These are phyloP conservation scores for Penicillium concentricum DNA, from an alignment of 2,329 filamentous ascomycete genomes.

Conservation along the genomic window DNA sequence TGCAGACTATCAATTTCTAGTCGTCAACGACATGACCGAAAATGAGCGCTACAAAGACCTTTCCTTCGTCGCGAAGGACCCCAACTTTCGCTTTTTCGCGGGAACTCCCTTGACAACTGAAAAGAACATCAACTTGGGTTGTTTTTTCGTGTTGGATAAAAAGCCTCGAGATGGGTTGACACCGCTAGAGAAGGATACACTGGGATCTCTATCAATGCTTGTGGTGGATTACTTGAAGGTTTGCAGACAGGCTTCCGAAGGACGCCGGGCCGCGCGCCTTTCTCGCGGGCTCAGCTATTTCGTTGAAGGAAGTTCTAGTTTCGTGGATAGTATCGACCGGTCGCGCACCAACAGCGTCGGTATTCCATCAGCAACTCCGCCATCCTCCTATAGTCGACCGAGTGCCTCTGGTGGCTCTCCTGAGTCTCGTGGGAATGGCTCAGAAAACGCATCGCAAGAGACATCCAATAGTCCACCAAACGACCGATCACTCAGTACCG, in stretches of 20 bases:
- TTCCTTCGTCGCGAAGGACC: conserved; percentile 35
- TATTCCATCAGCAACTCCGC: conserved; percentile 18
- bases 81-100: conserved; percentile 52
- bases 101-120: conserved; percentile 62
- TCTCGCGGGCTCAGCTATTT: conserved; percentile 57
- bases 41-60: conserved; percentile 41
- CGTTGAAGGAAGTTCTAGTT: conserved; percentile 51
- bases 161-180: conserved; percentile 52
- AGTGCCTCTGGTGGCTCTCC: conserved; percentile 19
- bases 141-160: conserved; percentile 60
- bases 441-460: conserved; percentile 18
- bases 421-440: conserved; percentile 20
- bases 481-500: conserved; percentile 29
- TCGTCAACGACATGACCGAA: conserved; percentile 41
- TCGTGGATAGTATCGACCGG: conserved; percentile 30
- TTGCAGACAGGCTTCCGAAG: conserved; percentile 52
- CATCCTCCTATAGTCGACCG: conserved; percentile 22
- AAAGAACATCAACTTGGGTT: conserved; percentile 59
- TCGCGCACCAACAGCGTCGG: conserved; percentile 24
- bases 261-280: conserved; percentile 55
- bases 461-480: conserved; percentile 17
- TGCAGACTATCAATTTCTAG: conserved; percentile 28
- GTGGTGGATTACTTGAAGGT: conserved; percentile 61
- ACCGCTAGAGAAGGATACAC: conserved; percentile 44
- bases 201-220: conserved; percentile 57